Evolutionary conservation across 208 protist genomes (phyloP).

Genomic region (Leishmania lainsoni): DNA sequence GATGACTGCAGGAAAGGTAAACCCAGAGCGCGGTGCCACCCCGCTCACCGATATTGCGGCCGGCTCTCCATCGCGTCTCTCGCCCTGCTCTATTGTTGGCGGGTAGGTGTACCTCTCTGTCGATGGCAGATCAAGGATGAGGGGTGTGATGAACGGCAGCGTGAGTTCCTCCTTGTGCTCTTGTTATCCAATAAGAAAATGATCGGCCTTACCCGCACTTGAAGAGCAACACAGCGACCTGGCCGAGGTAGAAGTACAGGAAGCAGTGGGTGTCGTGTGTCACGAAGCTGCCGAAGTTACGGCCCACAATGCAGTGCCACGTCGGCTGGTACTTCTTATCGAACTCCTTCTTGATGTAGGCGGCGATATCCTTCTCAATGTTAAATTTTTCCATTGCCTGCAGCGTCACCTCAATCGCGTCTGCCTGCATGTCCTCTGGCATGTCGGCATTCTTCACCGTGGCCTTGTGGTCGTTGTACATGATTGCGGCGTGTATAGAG

Average conservation of each 20-base stretch:
- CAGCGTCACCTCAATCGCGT: slow-evolving; percentile 98
- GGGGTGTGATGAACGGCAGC: not conserved
- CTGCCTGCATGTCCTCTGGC: slow-evolving; percentile 97
- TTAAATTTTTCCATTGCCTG: slow-evolving; percentile 99
- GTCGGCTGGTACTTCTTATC: slow-evolving; percentile 99
- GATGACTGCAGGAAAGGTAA: not conserved
- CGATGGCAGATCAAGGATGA: not conserved
- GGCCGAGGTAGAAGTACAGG: slow-evolving; percentile 99
- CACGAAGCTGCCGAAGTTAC: slow-evolving; percentile 99
- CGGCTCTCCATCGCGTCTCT: not conserved
- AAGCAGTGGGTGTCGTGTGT: slow-evolving; percentile 99
- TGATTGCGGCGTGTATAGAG: slow-evolving; percentile 1
- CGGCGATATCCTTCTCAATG: slow-evolving; percentile 99
- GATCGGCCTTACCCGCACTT: slow-evolving; percentile 66
- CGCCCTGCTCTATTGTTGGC: not conserved
- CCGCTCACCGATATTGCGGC: not conserved
- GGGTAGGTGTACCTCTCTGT: not conserved
- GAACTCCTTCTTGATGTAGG: slow-evolving; percentile 99
- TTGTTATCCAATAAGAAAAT: not conserved
- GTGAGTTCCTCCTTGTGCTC: not conserved
- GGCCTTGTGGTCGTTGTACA: slow-evolving; percentile 83
- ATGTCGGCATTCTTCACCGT: slow-evolving; percentile 97
- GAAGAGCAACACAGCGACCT: slow-evolving; percentile 99
- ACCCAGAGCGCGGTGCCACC: not conserved
- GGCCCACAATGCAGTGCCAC: slow-evolving; percentile 99